Evolutionary conservation across 2,329 filamentous ascomycete genomes (phyloP).

Genomic region (Chalaropsis ovoidea): DNA sequence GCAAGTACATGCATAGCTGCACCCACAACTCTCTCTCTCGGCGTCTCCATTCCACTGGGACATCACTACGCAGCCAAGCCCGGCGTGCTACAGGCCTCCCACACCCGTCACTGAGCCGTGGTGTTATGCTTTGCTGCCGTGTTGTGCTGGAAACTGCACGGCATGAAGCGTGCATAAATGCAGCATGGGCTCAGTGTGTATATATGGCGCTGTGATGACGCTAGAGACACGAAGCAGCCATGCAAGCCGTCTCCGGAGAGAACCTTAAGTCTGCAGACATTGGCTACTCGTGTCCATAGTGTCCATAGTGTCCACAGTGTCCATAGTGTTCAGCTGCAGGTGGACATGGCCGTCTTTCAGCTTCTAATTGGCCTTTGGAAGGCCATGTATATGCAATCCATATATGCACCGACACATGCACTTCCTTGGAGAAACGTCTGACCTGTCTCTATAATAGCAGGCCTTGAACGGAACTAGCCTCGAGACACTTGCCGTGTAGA

Average conservation of each 20-base stretch:
- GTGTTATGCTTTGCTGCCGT: neutral
- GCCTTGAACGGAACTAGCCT: neutral
- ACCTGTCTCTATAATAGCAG: neutral
- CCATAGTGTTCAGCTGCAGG: neutral
- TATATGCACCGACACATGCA: neutral
- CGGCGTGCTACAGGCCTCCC: neutral
- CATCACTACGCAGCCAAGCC: neutral
- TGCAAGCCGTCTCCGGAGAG: neutral
- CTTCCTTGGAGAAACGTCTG: neutral
- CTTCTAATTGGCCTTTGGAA: constrained; percentile 6
- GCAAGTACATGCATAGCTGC: too few relatives aligned
- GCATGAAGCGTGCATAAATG: neutral
- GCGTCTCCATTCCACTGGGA: neutral
- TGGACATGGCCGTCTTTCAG: constrained; percentile 2
- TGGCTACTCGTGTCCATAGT: neutral
- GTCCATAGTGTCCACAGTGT: neutral
- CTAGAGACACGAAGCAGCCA: neutral
- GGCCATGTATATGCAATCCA: neutral
- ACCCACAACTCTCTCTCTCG: neutral
- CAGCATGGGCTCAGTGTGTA: neutral
- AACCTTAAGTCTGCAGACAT: constrained; percentile 2
- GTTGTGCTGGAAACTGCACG: neutral
- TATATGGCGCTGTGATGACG: constrained; percentile 1
- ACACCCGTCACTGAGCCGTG: too few relatives aligned
- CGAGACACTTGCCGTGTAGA: neutral